These are phyloP conservation scores for Pythium myriotylum DNA, from an alignment of 352 stramenopile species.

Conservation along the genomic window DNA sequence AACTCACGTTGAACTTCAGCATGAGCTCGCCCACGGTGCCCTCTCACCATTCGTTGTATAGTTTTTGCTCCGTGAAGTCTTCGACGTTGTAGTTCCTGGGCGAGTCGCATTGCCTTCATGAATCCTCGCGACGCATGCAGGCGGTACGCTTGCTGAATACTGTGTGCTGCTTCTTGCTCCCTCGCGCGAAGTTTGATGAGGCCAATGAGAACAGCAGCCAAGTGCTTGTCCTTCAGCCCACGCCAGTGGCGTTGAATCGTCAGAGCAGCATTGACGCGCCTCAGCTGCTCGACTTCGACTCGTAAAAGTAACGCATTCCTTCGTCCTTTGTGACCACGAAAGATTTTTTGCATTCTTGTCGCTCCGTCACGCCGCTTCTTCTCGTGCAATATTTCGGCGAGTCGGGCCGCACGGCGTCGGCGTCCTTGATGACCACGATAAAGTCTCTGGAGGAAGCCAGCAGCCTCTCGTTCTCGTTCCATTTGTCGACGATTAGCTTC, in stretches of 20 bases:
- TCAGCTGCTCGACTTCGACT: slow-evolving; percentile 40
- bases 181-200: slow-evolving; percentile 63
- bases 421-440: slow-evolving; percentile 73
- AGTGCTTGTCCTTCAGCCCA: slow-evolving; percentile 74
- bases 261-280: slow-evolving; percentile 51
- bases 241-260: slow-evolving; percentile 83
- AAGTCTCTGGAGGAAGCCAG: slow-evolving; percentile 71
- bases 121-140: slow-evolving; percentile 63
- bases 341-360: slow-evolving; percentile 68
- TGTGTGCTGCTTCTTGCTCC: slow-evolving; percentile 60
- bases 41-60: slow-evolving; percentile 81
- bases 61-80: slow-evolving; percentile 44
- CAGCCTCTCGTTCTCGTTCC: slow-evolving; percentile 46
- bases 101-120: slow-evolving; percentile 58
- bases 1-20: slow-evolving; percentile 80
- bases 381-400: slow-evolving; percentile 54
- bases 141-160: slow-evolving; percentile 67
- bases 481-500: slow-evolving; percentile 47
- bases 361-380: slow-evolving; percentile 53
- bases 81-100: slow-evolving; percentile 46
- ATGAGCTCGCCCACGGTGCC: slow-evolving; percentile 72
- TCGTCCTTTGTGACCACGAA: slow-evolving; percentile 58
- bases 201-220: slow-evolving; percentile 68
- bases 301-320: slow-evolving; percentile 44
- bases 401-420: slow-evolving; percentile 38